These are phyloP conservation scores for Exophiala calicioides DNA, from an alignment of 2,329 filamentous ascomycete species.

Conservation along the genomic window DNA sequence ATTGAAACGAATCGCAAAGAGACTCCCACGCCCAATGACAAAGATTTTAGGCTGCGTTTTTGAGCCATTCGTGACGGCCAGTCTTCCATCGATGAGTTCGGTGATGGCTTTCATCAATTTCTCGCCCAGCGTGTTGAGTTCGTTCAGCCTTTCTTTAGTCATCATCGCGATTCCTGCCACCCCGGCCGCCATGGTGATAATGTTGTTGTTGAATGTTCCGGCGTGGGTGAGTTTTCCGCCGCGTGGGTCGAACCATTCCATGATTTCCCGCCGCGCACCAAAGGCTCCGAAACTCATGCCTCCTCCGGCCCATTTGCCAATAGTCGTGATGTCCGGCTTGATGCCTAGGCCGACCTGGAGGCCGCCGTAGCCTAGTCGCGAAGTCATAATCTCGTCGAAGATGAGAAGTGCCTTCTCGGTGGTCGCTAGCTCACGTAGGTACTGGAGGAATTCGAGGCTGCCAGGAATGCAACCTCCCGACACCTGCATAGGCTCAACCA, in stretches of 20 bases:
- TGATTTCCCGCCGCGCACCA: conserved; percentile 60
- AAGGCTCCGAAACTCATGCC: conserved; percentile 68
- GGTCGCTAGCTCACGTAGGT: conserved; percentile 51
- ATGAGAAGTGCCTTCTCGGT: conserved; percentile 61
- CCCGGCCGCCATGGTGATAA: conserved; percentile 60
- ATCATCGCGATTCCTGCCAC: conserved; percentile 37
- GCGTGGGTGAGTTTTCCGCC: conserved; percentile 52
- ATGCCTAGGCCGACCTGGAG: conserved; percentile 39
- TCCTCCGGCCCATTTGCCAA: conserved; percentile 68
- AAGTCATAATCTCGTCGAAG: conserved; percentile 72
- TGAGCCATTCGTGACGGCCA: background rate
- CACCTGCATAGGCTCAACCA: conserved; percentile 68
- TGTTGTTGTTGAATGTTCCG: conserved; percentile 70
- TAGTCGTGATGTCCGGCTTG: conserved; percentile 61
- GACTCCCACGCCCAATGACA: conserved; percentile 34
- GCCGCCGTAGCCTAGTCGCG: conserved; percentile 56
- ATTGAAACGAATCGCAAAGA: conserved; percentile 32
- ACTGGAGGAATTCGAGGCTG: conserved; percentile 52
- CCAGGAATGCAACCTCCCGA: conserved; percentile 60
- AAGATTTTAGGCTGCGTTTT: conserved; percentile 24
- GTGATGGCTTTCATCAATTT: conserved; percentile 2
- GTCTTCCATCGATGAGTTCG: conserved; percentile 3
- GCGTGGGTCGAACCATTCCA: conserved; percentile 58
- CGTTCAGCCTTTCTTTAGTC: conserved; percentile 19
- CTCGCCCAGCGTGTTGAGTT: conserved; percentile 34